phyloP scores from a whole-genome alignment of 306 rosid species.

The Prunus padus region DNA sequence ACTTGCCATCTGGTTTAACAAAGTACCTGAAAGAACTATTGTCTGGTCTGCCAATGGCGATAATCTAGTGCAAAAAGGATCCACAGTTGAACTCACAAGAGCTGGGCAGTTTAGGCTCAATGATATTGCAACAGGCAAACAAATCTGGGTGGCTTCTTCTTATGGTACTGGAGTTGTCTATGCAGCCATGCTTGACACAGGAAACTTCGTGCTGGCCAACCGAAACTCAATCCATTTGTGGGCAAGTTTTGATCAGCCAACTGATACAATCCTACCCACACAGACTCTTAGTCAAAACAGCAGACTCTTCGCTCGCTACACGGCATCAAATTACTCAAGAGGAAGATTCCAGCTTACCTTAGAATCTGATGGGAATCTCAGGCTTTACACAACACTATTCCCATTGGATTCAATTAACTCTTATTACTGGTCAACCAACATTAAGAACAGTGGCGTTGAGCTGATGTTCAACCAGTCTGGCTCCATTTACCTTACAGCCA shows the following conservation, averaged over 20 bases:
- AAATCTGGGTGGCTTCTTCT: constrained; percentile 7
- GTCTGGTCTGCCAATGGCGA: constrained; percentile 46
- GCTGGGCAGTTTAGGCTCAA: constrained; percentile 32
- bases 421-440: background rate
- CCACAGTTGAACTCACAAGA: constrained; percentile 32
- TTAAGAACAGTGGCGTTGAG: background rate
- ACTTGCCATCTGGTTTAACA: constrained; percentile 41
- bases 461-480: constrained; percentile 41
- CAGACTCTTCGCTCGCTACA: constrained; percentile 23
- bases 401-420: constrained; percentile 6
- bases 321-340: constrained; percentile 32
- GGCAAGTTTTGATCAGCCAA: constrained; percentile 55
- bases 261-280: constrained; percentile 60
- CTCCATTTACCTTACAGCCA: constrained; percentile 19
- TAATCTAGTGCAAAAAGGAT: constrained; percentile 23
- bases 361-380: constrained; percentile 3
- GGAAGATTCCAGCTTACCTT: constrained; percentile 48
- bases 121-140: constrained; percentile 16
- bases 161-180: constrained; percentile 9
- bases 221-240: constrained; percentile 21
- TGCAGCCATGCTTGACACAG: constrained; percentile 54
- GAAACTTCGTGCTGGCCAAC: constrained; percentile 49
- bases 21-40: constrained; percentile 28
- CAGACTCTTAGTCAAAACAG: constrained; percentile 18
- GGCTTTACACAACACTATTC: constrained; percentile 33